Percentiles rank a stretch among this genome's conserved stretches.
These are phyloP conservation scores for Cadophora gregata DNA, from an alignment of 2,329 filamentous ascomycete genomes.

Conservation along the genomic window DNA sequence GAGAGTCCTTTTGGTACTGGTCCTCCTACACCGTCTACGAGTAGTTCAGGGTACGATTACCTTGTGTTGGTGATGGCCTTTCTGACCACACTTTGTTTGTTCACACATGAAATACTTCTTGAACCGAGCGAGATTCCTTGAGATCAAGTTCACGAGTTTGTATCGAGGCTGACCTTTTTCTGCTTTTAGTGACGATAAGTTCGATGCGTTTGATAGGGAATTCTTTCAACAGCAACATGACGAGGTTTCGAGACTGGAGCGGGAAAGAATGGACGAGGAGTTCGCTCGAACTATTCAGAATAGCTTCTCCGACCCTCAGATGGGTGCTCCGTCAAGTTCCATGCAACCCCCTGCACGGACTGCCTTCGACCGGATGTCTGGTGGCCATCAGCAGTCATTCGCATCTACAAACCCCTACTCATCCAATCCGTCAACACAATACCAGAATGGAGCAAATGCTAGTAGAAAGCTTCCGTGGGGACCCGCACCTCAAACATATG, in stretches of 20 bases:
- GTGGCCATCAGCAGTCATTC: conserved; percentile 29
- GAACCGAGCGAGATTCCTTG: not conserved
- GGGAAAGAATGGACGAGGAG: conserved; percentile 46
- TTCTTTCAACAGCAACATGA: conserved; percentile 38
- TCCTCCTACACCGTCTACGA: conserved; percentile 34
- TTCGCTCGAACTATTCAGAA: conserved; percentile 42
- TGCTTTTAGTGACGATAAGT: conserved; percentile 38
- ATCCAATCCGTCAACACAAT: not conserved
- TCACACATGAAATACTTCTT: conserved; percentile 26
- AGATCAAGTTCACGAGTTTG: not conserved
- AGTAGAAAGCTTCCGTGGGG: conserved; percentile 24
- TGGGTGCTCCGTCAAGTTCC: conserved; percentile 3
- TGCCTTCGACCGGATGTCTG: conserved; percentile 40
- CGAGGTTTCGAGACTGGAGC: conserved; percentile 48
- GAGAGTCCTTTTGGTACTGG: conserved; percentile 38
- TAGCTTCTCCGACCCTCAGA: conserved; percentile 18
- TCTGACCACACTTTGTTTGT: conserved; percentile 39
- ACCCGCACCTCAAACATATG: not conserved
- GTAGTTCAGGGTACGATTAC: conserved; percentile 41
- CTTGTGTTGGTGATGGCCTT: conserved; percentile 33
- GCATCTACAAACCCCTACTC: conserved; percentile 15
- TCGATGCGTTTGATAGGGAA: conserved; percentile 30
- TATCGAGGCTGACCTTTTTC: conserved; percentile 15
- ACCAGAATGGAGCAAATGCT: conserved; percentile 19
- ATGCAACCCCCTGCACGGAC: conserved; percentile 29